phyloP scores from a whole-genome alignment of 768 basidiomycete genomes.

The Clavulina sp. region DNA sequence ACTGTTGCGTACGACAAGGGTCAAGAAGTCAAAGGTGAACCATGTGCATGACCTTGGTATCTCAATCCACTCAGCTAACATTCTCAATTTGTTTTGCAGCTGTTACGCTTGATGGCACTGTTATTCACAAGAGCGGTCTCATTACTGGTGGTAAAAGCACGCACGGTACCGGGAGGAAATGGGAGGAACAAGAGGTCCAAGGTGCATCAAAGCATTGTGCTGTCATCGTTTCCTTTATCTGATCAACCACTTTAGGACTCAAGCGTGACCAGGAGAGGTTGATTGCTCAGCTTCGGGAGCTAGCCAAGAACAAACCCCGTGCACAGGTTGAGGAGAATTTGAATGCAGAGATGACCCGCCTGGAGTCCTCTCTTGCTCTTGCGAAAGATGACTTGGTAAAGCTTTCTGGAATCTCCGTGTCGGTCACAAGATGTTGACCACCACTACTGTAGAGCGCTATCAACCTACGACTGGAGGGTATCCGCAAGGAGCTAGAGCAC shows the following conservation, averaged over 20 bases:
- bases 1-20: slow-evolving; percentile 87
- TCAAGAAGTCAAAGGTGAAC: slow-evolving; percentile 87
- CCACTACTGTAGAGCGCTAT: slow-evolving; percentile 46
- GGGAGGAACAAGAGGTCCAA: slow-evolving; percentile 88
- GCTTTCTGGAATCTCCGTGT: slow-evolving; percentile 8
- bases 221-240: background rate
- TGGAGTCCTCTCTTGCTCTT: slow-evolving; percentile 61
- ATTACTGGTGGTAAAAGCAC: slow-evolving; percentile 90
- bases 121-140: slow-evolving; percentile 93
- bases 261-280: slow-evolving; percentile 52
- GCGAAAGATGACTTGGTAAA: slow-evolving; percentile 70
- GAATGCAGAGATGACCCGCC: slow-evolving; percentile 52
- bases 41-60: background rate
- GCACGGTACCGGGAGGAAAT: slow-evolving; percentile 61
- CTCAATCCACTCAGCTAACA: background rate
- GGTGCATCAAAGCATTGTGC: slow-evolving; percentile 28
- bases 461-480: slow-evolving; percentile 54
- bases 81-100: slow-evolving; percentile 28
- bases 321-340: slow-evolving; percentile 68
- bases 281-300: slow-evolving; percentile 57
- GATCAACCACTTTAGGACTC: slow-evolving; percentile 21
- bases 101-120: slow-evolving; percentile 88
- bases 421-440: background rate
- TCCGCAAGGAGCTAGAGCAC: slow-evolving; percentile 73
- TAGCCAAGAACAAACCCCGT: slow-evolving; percentile 71